Evolutionary conservation across 2,329 filamentous ascomycete species (phyloP), one percentile per base, ranked within the genome.

Genomic region (Sclerotinia spermophila): DNA sequence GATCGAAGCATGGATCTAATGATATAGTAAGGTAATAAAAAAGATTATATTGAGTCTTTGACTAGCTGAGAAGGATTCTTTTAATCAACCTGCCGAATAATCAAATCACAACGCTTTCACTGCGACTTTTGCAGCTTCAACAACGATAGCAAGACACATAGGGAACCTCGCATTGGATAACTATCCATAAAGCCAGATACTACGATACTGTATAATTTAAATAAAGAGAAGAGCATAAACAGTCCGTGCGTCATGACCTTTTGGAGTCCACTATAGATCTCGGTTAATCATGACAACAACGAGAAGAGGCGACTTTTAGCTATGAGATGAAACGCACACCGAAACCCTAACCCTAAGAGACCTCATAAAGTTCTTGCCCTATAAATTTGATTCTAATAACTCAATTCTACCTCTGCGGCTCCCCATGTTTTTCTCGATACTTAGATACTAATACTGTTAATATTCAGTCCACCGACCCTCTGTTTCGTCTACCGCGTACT

Each of bases 351-450:
- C 15, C n/a, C n/a, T 27, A 27, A n/a, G n/a, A n/a, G n/a, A 17
- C 5, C n/a, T 7, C 27, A 3, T 17, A 13, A 27, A 2, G 8
- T 51, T 51, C 0, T 51, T 27, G 5, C 11, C 3, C 0, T 51
- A 1, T 27, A 0, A 27, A 17, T 17, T 4, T 27, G n/a, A 27
- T 27, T 30, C n/a, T 3, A 17, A 27, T 2, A 1, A 1, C 27
- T 30, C 8, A 15, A 8, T 1, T 27, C 1, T 17, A 5, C 13
- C 13, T 27, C 48, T 53, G 13, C 0, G 13, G 8, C 13, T 27
- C n/a, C 3, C 1, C 17, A 8, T 53, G 48, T 17, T 0, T 7
- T 7, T 53, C 5, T 30, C 5, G n/a, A 53, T 30, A 27, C 13
- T 27, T 30, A 2, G 5, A 51, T 5, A 51, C 48, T 27, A 27